A percentile compares a stretch with the other conserved stretches of the same genome.
These are phyloP conservation scores for Daphne laureola DNA, from an alignment of 441 rosid genomes.

Conservation along the genomic window DNA sequence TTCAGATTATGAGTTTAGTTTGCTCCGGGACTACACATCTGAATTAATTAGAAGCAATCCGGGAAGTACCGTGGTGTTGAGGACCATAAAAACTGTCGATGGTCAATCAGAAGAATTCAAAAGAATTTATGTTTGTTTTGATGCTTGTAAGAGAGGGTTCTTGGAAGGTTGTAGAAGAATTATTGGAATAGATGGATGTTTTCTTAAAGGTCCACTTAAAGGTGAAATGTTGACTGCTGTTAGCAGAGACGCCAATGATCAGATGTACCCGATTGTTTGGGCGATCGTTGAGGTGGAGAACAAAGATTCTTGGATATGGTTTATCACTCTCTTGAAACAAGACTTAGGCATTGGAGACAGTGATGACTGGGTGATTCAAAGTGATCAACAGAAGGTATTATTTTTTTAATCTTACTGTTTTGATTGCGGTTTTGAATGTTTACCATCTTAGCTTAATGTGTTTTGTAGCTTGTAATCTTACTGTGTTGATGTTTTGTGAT, in stretches of 20 bases:
- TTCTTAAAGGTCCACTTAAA: neutral
- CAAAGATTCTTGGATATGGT: constrained; percentile 2
- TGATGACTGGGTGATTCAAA: neutral
- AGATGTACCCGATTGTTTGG: neutral
- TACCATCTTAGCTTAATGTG: no score
- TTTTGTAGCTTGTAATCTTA: no score
- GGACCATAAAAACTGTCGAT: no score
- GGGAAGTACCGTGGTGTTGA: no score
- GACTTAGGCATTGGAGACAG: neutral
- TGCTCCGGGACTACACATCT: no score
- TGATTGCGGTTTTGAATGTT: no score
- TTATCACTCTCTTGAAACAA: neutral
- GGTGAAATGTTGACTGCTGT: neutral
- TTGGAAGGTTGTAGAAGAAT: neutral
- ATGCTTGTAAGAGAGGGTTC: neutral
- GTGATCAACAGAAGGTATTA: neutral
- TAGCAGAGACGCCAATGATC: neutral
- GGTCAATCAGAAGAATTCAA: no score
- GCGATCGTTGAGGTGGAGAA: neutral
- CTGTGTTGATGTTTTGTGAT: neutral
- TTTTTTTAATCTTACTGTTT: no score
- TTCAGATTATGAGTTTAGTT: no score
- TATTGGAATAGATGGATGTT: neutral
- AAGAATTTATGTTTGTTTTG: no score
- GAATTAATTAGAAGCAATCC: no score